Evolutionary conservation across 164 flowering plant species (phyloP).

Genomic region (Taxillus chinensis): DNA sequence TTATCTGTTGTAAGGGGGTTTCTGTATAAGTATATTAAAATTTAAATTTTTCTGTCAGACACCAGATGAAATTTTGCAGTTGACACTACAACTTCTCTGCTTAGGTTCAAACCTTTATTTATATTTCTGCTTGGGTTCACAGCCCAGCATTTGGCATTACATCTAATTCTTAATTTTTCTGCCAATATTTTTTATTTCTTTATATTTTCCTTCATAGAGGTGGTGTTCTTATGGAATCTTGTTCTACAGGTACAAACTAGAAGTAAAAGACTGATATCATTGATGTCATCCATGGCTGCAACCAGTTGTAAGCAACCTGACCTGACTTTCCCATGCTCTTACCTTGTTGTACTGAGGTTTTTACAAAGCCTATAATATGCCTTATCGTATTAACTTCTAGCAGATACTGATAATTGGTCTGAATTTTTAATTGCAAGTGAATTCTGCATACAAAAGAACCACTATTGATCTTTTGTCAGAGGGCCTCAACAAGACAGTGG

Average conservation of each 20-base stretch:
- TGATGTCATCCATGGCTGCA: conserved; percentile 40
- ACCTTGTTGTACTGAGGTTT: not conserved
- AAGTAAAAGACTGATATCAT: conserved; percentile 42
- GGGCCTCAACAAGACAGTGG: conserved; percentile 60
- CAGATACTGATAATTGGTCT: conserved; percentile 3
- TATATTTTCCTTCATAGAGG: no score
- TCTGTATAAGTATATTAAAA: no score
- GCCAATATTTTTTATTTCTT: no score
- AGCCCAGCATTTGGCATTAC: no score
- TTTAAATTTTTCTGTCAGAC: no score
- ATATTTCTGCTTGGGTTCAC: no score
- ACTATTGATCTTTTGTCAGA: conserved; percentile 42
- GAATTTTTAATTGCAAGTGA: conserved; percentile 29
- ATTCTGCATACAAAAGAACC: conserved; percentile 38
- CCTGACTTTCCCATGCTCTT: not conserved
- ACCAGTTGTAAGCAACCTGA: conserved; percentile 36
- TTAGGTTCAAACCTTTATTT: no score
- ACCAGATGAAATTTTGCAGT: no score
- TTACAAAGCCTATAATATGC: not conserved
- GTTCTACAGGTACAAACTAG: conserved; percentile 41
- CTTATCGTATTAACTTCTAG: not conserved
- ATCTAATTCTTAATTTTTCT: no score
- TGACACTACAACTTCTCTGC: no score
- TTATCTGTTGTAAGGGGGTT: no score
- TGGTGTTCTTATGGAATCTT: conserved; percentile 3